Base-by-base conservation (phyloP, 164 flowering plant species). In the Santalum album region DNA sequence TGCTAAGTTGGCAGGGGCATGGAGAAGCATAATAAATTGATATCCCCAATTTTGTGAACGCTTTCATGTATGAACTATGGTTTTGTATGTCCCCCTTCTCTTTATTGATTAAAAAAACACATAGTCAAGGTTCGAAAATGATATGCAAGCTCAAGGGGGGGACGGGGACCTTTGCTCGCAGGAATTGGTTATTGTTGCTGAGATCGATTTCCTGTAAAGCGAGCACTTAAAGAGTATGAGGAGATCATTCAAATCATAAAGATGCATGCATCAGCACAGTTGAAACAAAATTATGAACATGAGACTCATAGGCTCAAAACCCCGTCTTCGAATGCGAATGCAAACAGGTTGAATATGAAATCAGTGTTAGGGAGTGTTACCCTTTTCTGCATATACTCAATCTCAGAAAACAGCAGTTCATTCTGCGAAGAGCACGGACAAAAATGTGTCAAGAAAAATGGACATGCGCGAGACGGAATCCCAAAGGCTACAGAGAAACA, bases 131-230 rank as follows among this genome's bases (percentile, higher is more conserved):
- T 22, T 3, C 50, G 17, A 38, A 15, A 38, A 38, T 3, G 9
- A 9, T 15, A 38, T 15, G 16, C 16, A 38, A 12, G 17, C 29
- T 26, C 20, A 43, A 18, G 59, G 52, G 46, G 54, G 34, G 63
- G 60, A 61, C 26, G 47, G 12, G 49, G 14, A 90, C 96, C 90
- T 77, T 86, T 32, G 95, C 81, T 63, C 96, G 75, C 21, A 91
- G 95, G 62, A 74, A 81, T 72, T 84, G 85, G 62, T 88, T 91
- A 53, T 76, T 78, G 65, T 88, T 82, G 55, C 84, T 90, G 78
- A 91, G 74, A 29, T 82, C 95, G 22, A 77, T 61, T 65, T 91
- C 96, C 98, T 91, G 84, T 77, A 75, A 54, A 25, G 43, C 55
- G 48, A 15, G 10, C 18, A 36, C 16, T 46, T 26, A 9, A 21